These are phyloP conservation scores for Jatropha multifida DNA, from an alignment of 441 rosid species.

Conservation along the genomic window DNA sequence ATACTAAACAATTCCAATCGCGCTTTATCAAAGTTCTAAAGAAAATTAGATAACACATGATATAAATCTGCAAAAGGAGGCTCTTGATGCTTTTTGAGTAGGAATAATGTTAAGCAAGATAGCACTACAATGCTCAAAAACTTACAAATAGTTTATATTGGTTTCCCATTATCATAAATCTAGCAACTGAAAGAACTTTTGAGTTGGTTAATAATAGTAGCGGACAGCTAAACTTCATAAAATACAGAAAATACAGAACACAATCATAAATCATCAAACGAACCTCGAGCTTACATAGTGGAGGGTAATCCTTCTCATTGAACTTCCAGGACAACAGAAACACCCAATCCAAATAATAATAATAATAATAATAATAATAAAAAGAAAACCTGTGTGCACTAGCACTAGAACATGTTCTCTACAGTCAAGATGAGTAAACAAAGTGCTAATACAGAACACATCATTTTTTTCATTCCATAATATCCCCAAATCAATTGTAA, in stretches of 20 bases:
- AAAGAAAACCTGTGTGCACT: no score
- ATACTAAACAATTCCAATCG: neutral
- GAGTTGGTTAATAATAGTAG: neutral
- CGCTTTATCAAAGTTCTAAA: neutral
- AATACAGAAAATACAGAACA: neutral
- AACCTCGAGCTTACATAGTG: neutral
- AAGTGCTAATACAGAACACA: neutral
- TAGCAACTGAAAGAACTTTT: neutral
- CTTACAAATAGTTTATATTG: neutral
- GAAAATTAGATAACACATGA: neutral
- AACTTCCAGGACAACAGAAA: neutral
- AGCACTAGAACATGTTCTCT: neutral
- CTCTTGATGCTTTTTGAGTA: neutral
- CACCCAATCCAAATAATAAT: neutral
- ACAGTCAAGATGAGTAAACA: neutral
- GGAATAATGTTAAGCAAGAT: neutral
- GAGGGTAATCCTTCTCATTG: no score
- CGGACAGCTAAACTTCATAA: neutral
- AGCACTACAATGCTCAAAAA: neutral
- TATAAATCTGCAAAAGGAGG: neutral
- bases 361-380: neutral
- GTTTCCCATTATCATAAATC: neutral
- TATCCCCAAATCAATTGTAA: neutral
- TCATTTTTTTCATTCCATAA: neutral
- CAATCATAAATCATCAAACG: neutral